Conservation (phyloP, 2,329 filamentous ascomycete genomes). For the Lasiodiplodia sp. region DNA sequence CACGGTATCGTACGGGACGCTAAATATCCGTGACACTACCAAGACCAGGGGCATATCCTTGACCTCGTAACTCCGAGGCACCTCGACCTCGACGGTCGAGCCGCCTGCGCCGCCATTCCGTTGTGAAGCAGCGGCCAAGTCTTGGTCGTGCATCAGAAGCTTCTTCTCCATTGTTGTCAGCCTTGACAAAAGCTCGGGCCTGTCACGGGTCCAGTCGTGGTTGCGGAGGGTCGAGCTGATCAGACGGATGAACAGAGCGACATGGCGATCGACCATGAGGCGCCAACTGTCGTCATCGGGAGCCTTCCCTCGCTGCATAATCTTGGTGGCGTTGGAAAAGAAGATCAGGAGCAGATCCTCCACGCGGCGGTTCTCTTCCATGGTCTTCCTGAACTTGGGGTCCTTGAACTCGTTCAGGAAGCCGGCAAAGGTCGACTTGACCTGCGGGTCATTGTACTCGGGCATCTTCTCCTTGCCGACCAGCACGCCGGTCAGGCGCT, state of each 20-base stretch:
- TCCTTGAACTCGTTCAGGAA: slow-evolving; percentile 95
- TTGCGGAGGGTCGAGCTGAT: slow-evolving; percentile 81
- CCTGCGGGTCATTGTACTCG: slow-evolving; percentile 86
- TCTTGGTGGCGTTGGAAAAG: slow-evolving; percentile 92
- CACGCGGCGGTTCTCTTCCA: slow-evolving; percentile 92
- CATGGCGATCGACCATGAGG: slow-evolving; percentile 88
- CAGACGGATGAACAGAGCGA: slow-evolving; percentile 91
- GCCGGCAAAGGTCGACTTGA: slow-evolving; percentile 93
- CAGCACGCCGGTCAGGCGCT: slow-evolving; percentile 81
- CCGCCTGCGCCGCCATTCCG: slow-evolving; percentile 65
- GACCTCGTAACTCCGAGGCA: slow-evolving; percentile 87
- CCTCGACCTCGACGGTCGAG: slow-evolving; percentile 78
- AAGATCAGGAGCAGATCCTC: slow-evolving; percentile 96
- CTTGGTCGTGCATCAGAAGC: slow-evolving; percentile 90
- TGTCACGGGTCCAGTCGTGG: slow-evolving; percentile 83
- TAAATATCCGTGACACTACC: slow-evolving; percentile 85
- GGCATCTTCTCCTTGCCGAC: slow-evolving; percentile 82
- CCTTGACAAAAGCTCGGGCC: slow-evolving; percentile 81
- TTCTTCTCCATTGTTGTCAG: slow-evolving; percentile 89
- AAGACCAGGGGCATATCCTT: slow-evolving; percentile 97
- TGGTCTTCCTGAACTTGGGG: slow-evolving; percentile 82
- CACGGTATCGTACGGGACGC: slow-evolving; percentile 76
- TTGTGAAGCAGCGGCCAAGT: slow-evolving; percentile 71
- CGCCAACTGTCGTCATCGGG: slow-evolving; percentile 89
- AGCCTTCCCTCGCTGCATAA: slow-evolving; percentile 78